Conservation (phyloP, 2,329 filamentous ascomycete species). For the Calonectria pseudoreteaudii region DNA sequence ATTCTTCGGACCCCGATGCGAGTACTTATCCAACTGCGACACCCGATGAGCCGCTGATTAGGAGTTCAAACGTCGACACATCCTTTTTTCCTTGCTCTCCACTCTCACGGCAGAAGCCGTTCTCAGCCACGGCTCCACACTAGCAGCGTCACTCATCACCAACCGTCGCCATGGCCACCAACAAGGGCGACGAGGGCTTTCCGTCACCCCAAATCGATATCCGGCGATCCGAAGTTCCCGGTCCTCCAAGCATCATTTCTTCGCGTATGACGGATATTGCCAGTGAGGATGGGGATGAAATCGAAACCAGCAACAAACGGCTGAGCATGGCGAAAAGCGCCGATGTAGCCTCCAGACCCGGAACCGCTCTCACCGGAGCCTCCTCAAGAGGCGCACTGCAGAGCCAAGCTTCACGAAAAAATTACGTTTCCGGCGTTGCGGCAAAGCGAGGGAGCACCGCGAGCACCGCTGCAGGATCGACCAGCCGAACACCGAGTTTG, state of each 20-base stretch:
- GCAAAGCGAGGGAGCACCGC: conserved; percentile 58
- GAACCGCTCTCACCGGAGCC: conserved; percentile 64
- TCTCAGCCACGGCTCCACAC: conserved; percentile 28
- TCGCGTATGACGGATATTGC: conserved; percentile 77
- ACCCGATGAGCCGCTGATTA: conserved; percentile 17
- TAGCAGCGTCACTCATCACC: conserved; percentile 28
- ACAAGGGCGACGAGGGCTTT: conserved; percentile 54
- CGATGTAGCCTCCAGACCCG: conserved; percentile 63
- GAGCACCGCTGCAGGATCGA: conserved; percentile 63
- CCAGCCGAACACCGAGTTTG: conserved; percentile 65
- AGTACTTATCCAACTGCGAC: conserved; percentile 10
- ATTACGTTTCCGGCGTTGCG: conserved; percentile 54
- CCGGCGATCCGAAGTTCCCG: conserved; percentile 55
- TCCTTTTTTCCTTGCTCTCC: conserved; percentile 18
- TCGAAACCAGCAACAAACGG: conserved; percentile 46
- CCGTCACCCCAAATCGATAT: conserved; percentile 55
- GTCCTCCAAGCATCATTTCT: conserved; percentile 75
- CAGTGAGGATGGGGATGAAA: conserved; percentile 66
- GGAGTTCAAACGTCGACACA: conserved; percentile 20
- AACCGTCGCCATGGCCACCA: conserved; percentile 51
- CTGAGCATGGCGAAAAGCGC: conserved; percentile 51
- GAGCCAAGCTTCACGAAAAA: conserved; percentile 69
- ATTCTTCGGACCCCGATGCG: neutral
- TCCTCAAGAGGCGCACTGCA: conserved; percentile 60
- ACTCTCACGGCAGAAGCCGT: conserved; percentile 13